A percentile compares a stretch with the other conserved stretches of the same genome.
Evolutionary conservation across 1,284 basidiomycete genomes (phyloP).

Genomic region (Ustilago bromivora): DNA sequence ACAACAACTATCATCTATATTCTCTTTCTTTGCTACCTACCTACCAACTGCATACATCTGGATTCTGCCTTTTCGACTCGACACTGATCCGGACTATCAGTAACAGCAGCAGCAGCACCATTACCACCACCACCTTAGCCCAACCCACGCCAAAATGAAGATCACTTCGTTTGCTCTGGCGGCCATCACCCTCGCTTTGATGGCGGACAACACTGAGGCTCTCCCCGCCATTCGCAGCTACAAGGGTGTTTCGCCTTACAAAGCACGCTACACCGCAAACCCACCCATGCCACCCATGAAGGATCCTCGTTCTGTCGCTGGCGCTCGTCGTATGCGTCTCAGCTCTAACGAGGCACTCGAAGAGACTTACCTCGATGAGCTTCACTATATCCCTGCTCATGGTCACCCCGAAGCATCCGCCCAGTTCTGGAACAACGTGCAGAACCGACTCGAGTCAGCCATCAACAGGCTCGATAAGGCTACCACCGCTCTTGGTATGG

Average conservation of each 20-base stretch:
- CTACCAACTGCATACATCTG: constrained; percentile 7
- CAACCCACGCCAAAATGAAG: constrained; percentile 29
- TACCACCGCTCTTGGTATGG: constrained; percentile 35
- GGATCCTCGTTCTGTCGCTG: constrained; percentile 39
- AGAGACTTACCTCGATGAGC: constrained; percentile 52
- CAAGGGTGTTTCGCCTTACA: constrained; percentile 50
- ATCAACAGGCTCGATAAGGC: constrained; percentile 41
- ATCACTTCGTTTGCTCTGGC: constrained; percentile 49
- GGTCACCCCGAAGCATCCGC: constrained; percentile 20
- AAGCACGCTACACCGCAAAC: constrained; percentile 30
- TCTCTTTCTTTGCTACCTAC: neutral
- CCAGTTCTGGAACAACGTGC: constrained; percentile 50
- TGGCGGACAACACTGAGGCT: constrained; percentile 44
- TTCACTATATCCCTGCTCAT: constrained; percentile 38
- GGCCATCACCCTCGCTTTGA: constrained; percentile 48
- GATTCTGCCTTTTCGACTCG: neutral
- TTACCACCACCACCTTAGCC: neutral
- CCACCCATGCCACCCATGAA: constrained; percentile 22
- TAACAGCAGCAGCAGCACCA: constrained; percentile 5
- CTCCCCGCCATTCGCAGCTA: constrained; percentile 46
- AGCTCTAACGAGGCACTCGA: constrained; percentile 39
- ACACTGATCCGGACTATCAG: constrained; percentile 22
- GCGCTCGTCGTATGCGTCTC: constrained; percentile 47
- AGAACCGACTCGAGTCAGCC: constrained; percentile 44
- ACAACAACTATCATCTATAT: neutral